Percentiles rank a stretch among this genome's conserved stretches.
Conservation (phyloP, 805 yeast genomes). For the Yamadazyma nakazawae region DNA sequence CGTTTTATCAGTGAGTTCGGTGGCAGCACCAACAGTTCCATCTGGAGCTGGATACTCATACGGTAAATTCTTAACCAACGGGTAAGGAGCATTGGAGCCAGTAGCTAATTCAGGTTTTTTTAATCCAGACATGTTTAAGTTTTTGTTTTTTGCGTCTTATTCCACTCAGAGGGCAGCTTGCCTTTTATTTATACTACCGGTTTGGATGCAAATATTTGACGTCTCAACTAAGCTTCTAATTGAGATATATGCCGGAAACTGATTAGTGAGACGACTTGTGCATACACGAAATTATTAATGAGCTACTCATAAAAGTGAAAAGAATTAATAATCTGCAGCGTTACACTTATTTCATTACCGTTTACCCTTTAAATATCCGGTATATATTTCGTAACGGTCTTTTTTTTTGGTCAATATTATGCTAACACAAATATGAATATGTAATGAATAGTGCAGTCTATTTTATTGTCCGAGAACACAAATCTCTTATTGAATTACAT, state of each 20-base stretch:
- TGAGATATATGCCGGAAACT: not conserved
- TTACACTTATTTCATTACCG: too few species aligned
- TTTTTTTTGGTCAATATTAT: too few species aligned
- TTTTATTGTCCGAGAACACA: too few species aligned
- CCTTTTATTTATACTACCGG: not conserved
- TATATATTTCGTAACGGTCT: too few species aligned
- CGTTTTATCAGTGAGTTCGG: conserved; percentile 6
- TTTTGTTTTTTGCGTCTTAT: too few species aligned
- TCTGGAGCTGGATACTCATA: conserved; percentile 12
- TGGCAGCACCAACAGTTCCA: conserved; percentile 11
- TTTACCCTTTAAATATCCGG: too few species aligned
- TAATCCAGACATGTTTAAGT: not conserved
- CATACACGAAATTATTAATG: not conserved
- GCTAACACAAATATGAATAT: too few species aligned
- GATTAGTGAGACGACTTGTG: not conserved
- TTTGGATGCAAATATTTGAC: not conserved
- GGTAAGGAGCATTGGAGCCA: conserved; percentile 9
- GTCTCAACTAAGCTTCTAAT: too few species aligned
- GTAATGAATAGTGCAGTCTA: too few species aligned
- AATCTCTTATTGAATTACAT: too few species aligned
- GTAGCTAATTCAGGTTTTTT: conserved; percentile 3
- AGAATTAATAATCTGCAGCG: too few species aligned
- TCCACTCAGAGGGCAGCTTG: not conserved
- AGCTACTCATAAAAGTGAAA: too few species aligned
- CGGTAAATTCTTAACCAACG: conserved; percentile 6